Base-by-base conservation (phyloP, 768 basidiomycete species). In the Calocybe gangraenosa region DNA sequence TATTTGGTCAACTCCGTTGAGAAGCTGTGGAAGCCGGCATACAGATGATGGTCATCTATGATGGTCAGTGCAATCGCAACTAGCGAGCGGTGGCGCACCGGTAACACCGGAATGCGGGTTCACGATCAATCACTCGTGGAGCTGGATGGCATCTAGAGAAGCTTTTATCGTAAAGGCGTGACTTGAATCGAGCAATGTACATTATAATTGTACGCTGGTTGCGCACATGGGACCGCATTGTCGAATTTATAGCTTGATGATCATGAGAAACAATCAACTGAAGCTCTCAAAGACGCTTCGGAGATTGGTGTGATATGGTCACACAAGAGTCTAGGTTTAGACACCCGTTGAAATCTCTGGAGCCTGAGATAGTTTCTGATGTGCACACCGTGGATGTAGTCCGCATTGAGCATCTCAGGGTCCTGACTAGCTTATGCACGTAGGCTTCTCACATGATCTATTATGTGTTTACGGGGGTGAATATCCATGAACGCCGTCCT, bases 11-110 rank as follows among this genome's bases (percentile, higher is more conserved):
- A 21, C 43, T 39, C 14, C 15, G 23, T 31, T 31, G 43, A 37
- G 18, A 32, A 19, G 31, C 23, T 18, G 17, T 14, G 23, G 36
- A 36, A 44, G 35, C 43, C n/a, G 20, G 4, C 13, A 38, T 42
- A 21, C 21, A 17, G 18, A 34, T 23, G 30, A 19, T 21, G 30
- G 30, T 8, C 28, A 23, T 46, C 28, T 28, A 37, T n/a, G n/a
- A n/a, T n/a, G n/a, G n/a, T n/a, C 25, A 28, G 25, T 28, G 25
- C 13, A 13, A 17, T 30, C 15, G n/a, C 39, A 23, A 13, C 35
- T 41, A 40, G 40, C 18, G 42, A 42, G 31, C 34, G 23, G 48
- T 53, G 52, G 52, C 52, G 52, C 42, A 53, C 49, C 52, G 46
- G 42, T 45, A 45, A 42, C 23, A 30, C 37, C 49, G 48, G 45